Evolutionary conservation across 2,329 filamentous ascomycete species (phyloP).

Genomic region (Paraconiothyrium brasiliense): DNA sequence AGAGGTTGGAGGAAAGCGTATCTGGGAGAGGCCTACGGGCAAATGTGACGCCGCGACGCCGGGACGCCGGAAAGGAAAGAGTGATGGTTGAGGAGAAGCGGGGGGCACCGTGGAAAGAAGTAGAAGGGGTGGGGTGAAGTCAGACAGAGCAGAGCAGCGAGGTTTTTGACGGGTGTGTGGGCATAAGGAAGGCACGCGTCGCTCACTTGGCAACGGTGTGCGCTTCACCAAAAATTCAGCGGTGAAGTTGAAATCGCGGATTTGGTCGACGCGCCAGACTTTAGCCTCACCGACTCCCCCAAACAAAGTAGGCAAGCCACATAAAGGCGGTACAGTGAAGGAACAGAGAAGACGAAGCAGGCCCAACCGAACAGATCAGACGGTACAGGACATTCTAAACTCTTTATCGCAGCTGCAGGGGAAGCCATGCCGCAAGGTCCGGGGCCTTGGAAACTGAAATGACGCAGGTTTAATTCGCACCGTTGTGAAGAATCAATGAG

Average conservation of each 20-base stretch:
- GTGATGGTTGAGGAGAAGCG: slow-evolving; percentile 2
- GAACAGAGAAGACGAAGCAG: not conserved
- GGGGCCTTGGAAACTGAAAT: not conserved
- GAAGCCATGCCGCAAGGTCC: not conserved
- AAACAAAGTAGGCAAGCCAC: not conserved
- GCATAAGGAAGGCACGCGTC: slow-evolving; percentile 19
- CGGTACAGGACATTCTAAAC: not conserved
- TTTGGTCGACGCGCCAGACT: not conserved
- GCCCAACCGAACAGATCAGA: not conserved
- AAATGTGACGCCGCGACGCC: slow-evolving; percentile 3
- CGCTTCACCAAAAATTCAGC: slow-evolving; percentile 1
- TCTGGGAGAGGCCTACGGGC: not conserved
- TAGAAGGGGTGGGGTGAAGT: not conserved
- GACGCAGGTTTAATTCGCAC: not conserved
- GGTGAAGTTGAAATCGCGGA: not conserved
- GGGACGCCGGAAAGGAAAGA: slow-evolving; percentile 18
- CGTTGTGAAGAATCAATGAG: slow-evolving; percentile 13
- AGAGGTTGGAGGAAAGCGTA: not conserved
- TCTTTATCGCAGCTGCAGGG: not conserved
- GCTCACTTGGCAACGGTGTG: slow-evolving; percentile 7
- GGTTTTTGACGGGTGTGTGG: slow-evolving; percentile 4
- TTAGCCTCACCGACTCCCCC: not conserved
- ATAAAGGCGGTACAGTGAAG: not conserved
- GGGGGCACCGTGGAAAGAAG: too few species aligned
- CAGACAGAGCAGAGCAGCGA: not conserved